phyloP scores from a whole-genome alignment of 2,329 filamentous ascomycete species.

The Alternaria brassicicola region DNA sequence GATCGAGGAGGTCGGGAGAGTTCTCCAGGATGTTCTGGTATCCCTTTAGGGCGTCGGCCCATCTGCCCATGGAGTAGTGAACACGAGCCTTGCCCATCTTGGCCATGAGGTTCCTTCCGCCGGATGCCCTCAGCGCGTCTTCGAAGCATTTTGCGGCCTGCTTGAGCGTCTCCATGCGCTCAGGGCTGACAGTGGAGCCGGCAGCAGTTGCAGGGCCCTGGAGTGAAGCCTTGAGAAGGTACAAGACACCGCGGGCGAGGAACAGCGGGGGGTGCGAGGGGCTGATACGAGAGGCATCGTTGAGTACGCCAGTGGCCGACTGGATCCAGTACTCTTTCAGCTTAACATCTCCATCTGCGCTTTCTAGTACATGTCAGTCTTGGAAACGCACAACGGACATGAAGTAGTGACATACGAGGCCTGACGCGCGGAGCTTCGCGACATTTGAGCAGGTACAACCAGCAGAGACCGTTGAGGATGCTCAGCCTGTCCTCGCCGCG shows the following conservation, averaged over 20 bases:
- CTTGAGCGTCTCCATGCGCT: conserved; percentile 78
- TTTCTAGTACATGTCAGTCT: conserved; percentile 9
- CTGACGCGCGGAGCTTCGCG: conserved; percentile 75
- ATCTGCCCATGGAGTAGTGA: conserved; percentile 84
- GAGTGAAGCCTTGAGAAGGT: conserved; percentile 84
- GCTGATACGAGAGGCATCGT: conserved; percentile 94
- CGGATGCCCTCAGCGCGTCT: conserved; percentile 84
- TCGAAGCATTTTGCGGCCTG: conserved; percentile 93
- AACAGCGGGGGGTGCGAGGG: conserved; percentile 90
- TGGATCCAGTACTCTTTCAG: conserved; percentile 95
- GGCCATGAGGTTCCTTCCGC: conserved; percentile 88
- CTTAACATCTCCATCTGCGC: conserved; percentile 71
- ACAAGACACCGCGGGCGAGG: conserved; percentile 86
- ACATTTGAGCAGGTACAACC: conserved; percentile 90
- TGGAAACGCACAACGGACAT: neutral
- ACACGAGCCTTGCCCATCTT: conserved; percentile 87
- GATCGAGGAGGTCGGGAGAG: conserved; percentile 86
- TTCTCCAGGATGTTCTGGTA: conserved; percentile 89
- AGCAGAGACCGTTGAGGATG: conserved; percentile 83
- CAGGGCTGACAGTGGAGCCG: conserved; percentile 69
- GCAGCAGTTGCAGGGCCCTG: conserved; percentile 74
- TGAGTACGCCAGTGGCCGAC: conserved; percentile 86
- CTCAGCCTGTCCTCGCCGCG: conserved; percentile 83
- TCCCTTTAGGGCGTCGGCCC: conserved; percentile 76
- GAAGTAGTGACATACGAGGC: conserved; percentile 52